Evolutionary conservation across 2,329 filamentous ascomycete species (phyloP).

Genomic region (Atkinsonella hypoxylon): DNA sequence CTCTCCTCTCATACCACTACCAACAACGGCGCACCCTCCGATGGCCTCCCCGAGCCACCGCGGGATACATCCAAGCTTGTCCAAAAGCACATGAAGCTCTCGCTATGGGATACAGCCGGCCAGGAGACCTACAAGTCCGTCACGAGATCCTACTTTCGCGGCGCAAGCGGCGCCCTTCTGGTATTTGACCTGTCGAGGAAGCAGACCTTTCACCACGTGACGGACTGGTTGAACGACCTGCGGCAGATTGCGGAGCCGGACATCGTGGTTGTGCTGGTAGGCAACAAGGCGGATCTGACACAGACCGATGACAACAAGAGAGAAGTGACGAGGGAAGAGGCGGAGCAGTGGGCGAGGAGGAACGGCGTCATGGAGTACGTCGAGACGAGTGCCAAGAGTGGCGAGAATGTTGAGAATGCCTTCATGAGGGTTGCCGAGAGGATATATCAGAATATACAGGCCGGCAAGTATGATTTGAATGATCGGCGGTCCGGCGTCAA

Average conservation of each 20-base stretch:
- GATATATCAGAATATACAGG: conserved; percentile 95
- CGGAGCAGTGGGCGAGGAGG: conserved; percentile 73
- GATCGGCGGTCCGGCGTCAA: conserved; percentile 89
- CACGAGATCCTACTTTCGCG: conserved; percentile 86
- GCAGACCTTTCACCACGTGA: conserved; percentile 76
- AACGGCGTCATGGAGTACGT: conserved; percentile 90
- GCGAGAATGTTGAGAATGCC: conserved; percentile 84
- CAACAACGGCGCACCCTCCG: background rate
- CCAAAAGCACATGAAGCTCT: conserved; percentile 82
- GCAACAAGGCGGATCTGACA: conserved; percentile 85
- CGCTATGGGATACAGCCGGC: conserved; percentile 89
- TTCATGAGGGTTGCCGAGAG: conserved; percentile 89
- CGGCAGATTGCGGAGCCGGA: conserved; percentile 91
- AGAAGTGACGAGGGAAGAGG: conserved; percentile 72
- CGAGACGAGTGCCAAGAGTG: conserved; percentile 92
- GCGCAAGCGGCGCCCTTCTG: conserved; percentile 58
- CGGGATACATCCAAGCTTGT: conserved; percentile 25
- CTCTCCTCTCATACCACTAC: conserved; percentile 10
- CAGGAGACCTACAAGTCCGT: conserved; percentile 98
- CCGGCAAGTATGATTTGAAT: conserved; percentile 87
- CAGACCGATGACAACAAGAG: conserved; percentile 47
- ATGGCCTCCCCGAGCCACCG: conserved; percentile 43
- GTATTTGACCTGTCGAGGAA: conserved; percentile 90
- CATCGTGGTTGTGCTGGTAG: conserved; percentile 88
- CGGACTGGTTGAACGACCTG: conserved; percentile 87